These are phyloP conservation scores for Ilyonectria mors-panacis DNA, from an alignment of 2,329 filamentous ascomycete genomes.

Conservation along the genomic window DNA sequence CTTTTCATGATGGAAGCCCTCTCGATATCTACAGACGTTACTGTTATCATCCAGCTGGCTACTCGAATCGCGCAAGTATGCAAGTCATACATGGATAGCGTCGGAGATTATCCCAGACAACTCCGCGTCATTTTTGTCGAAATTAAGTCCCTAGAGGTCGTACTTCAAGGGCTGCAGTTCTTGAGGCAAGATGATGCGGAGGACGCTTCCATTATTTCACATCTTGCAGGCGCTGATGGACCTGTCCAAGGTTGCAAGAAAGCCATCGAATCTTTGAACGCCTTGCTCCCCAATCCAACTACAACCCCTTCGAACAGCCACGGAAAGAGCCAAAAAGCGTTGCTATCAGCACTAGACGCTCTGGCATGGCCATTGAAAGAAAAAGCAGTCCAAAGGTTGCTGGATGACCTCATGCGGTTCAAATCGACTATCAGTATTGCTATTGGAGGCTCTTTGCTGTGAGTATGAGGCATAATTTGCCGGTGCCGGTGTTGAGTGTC, in stretches of 20 bases:
- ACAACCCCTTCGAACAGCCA: background rate
- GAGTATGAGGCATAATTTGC: background rate
- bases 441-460: slow-evolving; percentile 3
- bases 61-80: background rate
- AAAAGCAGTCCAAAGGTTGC: background rate
- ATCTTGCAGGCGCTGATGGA: slow-evolving; percentile 2
- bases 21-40: background rate
- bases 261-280: slow-evolving; percentile 1
- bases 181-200: background rate
- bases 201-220: slow-evolving; percentile 2
- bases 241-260: slow-evolving; percentile 5
- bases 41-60: background rate
- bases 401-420: slow-evolving; percentile 8
- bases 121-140: slow-evolving; percentile 10
- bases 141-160: background rate
- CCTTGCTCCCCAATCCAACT: background rate
- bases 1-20: background rate
- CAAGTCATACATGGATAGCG: slow-evolving; percentile 15
- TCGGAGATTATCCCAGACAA: slow-evolving; percentile 11
- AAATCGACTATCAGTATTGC: slow-evolving; percentile 14
- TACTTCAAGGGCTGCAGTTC: background rate
- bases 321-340: background rate
- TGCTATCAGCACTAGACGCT: background rate
- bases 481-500: background rate
- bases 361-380: slow-evolving; percentile 11